Percentiles rank a stretch among this genome's conserved stretches.
Conservation (phyloP, 176 grass and related monocot genomes). For the Zizania latifolia region DNA sequence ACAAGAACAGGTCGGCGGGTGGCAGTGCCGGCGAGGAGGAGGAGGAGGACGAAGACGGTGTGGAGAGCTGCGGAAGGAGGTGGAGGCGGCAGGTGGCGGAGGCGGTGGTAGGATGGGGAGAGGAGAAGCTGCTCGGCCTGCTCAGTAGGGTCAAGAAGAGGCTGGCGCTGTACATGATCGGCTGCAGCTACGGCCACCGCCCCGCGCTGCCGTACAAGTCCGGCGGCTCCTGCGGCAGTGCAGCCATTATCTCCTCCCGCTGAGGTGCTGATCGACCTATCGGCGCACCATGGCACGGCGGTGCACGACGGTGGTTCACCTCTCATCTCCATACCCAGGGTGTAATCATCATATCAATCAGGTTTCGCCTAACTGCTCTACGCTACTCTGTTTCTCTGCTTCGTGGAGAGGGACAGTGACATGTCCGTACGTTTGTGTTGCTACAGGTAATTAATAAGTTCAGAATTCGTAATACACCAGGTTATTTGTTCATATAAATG, state of each 20-base stretch:
- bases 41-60: neutral
- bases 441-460: neutral
- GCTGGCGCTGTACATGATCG: conserved; percentile 52
- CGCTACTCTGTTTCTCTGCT: neutral
- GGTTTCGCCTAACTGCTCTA: neutral
- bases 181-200: conserved; percentile 43
- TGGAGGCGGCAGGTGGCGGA: conserved; percentile 37
- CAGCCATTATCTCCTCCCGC: conserved; percentile 27
- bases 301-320: neutral
- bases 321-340: neutral
- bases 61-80: neutral
- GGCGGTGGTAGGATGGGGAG: conserved; percentile 48
- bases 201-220: conserved; percentile 24
- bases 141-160: conserved; percentile 57
- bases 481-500: no score
- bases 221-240: neutral
- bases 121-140: conserved; percentile 55
- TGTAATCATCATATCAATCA: neutral
- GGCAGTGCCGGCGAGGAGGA: neutral
- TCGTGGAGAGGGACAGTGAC: neutral
- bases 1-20: neutral
- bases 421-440: no score
- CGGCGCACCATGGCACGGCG: no score
- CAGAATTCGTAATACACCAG: no score
- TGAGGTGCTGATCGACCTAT: neutral